Base-by-base conservation (phyloP, 495 filamentous ascomycete species). In the Bathelium albidoporum region DNA sequence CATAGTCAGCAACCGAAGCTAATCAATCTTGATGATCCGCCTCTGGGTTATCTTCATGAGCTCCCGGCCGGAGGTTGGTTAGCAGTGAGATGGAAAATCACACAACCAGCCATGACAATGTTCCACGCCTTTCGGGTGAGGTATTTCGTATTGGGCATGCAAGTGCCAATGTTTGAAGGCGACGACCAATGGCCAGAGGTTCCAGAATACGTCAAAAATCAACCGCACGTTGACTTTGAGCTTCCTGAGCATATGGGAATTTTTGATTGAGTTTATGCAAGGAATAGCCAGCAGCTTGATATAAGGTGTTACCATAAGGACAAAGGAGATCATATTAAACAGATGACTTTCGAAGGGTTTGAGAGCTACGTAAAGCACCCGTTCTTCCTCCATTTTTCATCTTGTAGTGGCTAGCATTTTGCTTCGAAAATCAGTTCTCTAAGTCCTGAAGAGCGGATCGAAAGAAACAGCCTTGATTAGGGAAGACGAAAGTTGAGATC, bases 201-300 rank as follows among this genome's bases (percentile, higher is more conserved):
- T 5, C 49, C 49, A 28, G 24, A 55, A 55, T 55, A 55, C 20
- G 49, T 55, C 5, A 55, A 55, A 20, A 16, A 55, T 29, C 49
- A 55, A 29, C 49, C 49, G 4, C 49, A 55, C 24, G 49, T 55
- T 55, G 49, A 55, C 24, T 55, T 55, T 20, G 49, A 55, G 24
- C 22, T 55, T 20, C 49, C 49, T 3, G 24, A 55, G 24, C 49
- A 55, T 20, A 55, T 55, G 49, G 49, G 49, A 3, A 55, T 55
- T 28, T 55, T 55, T 29, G 49, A 55, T 16, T 55, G 49, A 55
- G n/a, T n/a, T n/a, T n/a, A n/a, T n/a, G n/a, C n/a, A n/a, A n/a
- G n/a, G n/a, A n/a, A n/a, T n/a, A n/a, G n/a, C n/a, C n/a, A n/a
- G n/a, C n/a, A n/a, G n/a, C n/a, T n/a, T n/a, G n/a, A n/a, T n/a